Base-by-base conservation (phyloP, 805 yeast genomes). In the Isabelozyma pseudorhagii region DNA sequence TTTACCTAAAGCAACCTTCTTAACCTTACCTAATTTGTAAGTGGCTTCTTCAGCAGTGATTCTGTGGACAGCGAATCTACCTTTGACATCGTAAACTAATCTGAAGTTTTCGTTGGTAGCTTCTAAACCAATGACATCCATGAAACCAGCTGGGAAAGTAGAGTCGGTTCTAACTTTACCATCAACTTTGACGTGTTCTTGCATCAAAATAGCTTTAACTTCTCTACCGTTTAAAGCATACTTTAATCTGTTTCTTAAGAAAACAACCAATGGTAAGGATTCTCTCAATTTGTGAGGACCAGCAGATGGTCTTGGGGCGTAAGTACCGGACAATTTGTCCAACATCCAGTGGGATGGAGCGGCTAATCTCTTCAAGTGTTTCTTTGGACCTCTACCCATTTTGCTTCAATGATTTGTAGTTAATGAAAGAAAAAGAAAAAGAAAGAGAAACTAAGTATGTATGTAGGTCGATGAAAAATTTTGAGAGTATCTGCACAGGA, bases 271-370 rank as follows among this genome's bases (percentile, higher is more conserved):
- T 51, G 68, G 68, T 55, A 64, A 59, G 46, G 65, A 63, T 55
- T 64, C 68, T 63, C 68, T 63, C 66, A 64, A 64, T 64, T 64
- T 64, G 62, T 64, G 68, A 29, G 68, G 68, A 52, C 68, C 68
- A 45, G 66, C 67, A 36, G 68, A 64, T 48, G 68, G 67, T 62
- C 68, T 62, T 55, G 68, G 68, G 54, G 68, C 68, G 60, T 64
- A 64, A 57, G 64, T 55, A 52, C 69, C 69, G 66, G 67, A 63
- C 66, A 64, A 63, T 53, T 64, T 64, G 67, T 64, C 69, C 68
- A 64, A 64, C 69, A 64, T 64, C 69, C 69, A 64, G 67, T 64
- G 69, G 60, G 67, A 62, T 63, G 69, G 69, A 49, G 69, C 69
- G 55, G 69, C 69, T 57, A 64, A 64, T 64, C 68, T 65, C 66